Evolutionary conservation across 352 stramenopile genomes (phyloP).

Genomic region (Globisporangium viniferum): DNA sequence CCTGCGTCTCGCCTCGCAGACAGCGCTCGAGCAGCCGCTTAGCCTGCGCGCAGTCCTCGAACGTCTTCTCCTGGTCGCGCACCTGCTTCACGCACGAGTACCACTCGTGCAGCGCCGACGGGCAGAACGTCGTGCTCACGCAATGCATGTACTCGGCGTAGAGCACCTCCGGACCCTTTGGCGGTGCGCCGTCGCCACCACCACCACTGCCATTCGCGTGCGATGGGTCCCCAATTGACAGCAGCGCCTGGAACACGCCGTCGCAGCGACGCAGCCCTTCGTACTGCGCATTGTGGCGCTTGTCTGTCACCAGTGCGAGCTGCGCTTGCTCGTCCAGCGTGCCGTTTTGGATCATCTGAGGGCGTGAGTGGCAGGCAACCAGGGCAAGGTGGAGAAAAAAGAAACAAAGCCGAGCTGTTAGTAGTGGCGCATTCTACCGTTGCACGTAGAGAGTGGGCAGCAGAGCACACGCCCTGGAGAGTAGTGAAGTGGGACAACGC

Average conservation of each 20-base stretch:
- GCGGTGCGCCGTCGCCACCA: not conserved
- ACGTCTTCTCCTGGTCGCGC: conserved; percentile 31
- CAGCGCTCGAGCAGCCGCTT: conserved; percentile 76
- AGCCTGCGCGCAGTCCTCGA: conserved; percentile 40
- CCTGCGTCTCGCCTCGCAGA: conserved; percentile 59
- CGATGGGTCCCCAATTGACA: conserved; percentile 23
- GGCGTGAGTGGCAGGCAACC: not conserved
- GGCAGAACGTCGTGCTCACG: conserved; percentile 44
- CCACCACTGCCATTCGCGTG: conserved; percentile 3
- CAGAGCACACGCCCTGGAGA: too few species aligned
- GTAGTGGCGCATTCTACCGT: too few species aligned
- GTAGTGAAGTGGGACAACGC: not conserved
- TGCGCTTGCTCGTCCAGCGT: conserved; percentile 38
- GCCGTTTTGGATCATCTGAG: conserved; percentile 45
- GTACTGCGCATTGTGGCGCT: conserved; percentile 39
- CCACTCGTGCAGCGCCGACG: conserved; percentile 48
- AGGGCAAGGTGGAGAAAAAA: not conserved
- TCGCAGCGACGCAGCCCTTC: conserved; percentile 51
- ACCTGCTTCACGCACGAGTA: conserved; percentile 47
- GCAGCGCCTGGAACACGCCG: conserved; percentile 45
- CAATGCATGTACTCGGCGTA: conserved; percentile 72
- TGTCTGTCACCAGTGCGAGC: conserved; percentile 37
- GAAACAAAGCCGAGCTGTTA: not conserved
- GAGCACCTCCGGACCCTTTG: conserved; percentile 39
- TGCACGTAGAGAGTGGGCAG: not conserved